Evolutionary conservation across 805 yeast species (phyloP), one percentile per base, ranked within the genome.

Genomic region (Kuraishia cidri): DNA sequence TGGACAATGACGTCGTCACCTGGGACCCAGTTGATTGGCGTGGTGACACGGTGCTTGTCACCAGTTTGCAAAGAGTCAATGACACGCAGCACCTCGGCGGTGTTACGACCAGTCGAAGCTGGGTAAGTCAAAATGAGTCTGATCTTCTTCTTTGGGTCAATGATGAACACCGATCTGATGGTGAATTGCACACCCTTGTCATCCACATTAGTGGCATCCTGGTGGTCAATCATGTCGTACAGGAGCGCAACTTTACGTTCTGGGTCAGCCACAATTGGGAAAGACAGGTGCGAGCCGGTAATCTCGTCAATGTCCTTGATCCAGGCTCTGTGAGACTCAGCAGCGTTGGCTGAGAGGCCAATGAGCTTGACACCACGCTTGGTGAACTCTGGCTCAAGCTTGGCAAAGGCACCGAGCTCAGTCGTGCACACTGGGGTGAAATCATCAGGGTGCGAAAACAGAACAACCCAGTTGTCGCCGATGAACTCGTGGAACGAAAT

Each of bases 391-490:
- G 81, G 80, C 50, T 77, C 75, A 49, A 79, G 61, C 49, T 73
- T 70, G 42, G 85, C 79, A 48, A 79, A 78, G 6, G 85, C 86
- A 41, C 86, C 86, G 38, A 79, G 63, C 55, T 79, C 87, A 32
- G 87, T 79, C 41, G 86, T 79, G 54, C 87, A 79, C 30, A 79
- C 83, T 23, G 87, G 87, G 14, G 87, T 79, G 64, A 74, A 79
- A 52, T 79, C 86, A 42, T 77, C 85, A 35, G 87, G 87, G 52
- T 79, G 86, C 21, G 82, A 74, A 60, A 79, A 79, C 40, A 79
- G 65, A 26, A 79, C 73, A 29, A 65, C 67, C 86, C 87, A 79
- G 36, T 65, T 57, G 48, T 66, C 64, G 23, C 77, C 82, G 37
- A 72, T 64, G 57, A 58, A 79, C 38, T 73, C 70, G 56, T 78